A percentile compares a stretch with the other conserved stretches of the same genome.
phyloP scores from a whole-genome alignment of 441 rosid species.

The Erodium trifolium region DNA sequence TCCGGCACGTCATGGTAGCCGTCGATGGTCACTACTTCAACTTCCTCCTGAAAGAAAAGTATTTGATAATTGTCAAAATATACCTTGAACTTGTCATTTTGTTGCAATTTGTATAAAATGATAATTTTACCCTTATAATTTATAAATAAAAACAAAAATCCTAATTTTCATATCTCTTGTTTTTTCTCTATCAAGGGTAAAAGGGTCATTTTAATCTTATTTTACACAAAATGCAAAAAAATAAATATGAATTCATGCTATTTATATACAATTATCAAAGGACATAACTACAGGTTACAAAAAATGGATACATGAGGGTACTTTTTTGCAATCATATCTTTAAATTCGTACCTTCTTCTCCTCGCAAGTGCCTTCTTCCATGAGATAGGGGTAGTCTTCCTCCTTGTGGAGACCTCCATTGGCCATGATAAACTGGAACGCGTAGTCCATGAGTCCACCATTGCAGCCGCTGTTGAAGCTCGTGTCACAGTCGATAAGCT shows the following conservation, averaged over 20 bases:
- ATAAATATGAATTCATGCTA: no score
- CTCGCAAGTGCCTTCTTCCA: constrained; percentile 84
- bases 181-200: no score
- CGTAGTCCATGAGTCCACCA: constrained; percentile 88
- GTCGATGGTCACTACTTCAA: constrained; percentile 48
- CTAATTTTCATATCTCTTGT: no score
- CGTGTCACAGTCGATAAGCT: constrained; percentile 81
- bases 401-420: constrained; percentile 79
- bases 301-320: neutral
- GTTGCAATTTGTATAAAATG: no score
- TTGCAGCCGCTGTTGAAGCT: constrained; percentile 20
- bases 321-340: neutral
- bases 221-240: no score
- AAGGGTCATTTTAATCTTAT: no score
- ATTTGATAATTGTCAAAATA: no score
- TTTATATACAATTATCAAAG: no score
- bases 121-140: no score
- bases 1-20: constrained; percentile 76
- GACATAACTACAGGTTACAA: no score
- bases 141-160: no score
- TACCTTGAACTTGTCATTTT: no score
- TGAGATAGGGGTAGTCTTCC: constrained; percentile 82
- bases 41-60: constrained; percentile 39
- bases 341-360: constrained; percentile 37
- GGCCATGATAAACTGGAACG: constrained; percentile 56